These are phyloP conservation scores for Pythium coloratum DNA, from an alignment of 352 stramenopile species.

Conservation along the genomic window DNA sequence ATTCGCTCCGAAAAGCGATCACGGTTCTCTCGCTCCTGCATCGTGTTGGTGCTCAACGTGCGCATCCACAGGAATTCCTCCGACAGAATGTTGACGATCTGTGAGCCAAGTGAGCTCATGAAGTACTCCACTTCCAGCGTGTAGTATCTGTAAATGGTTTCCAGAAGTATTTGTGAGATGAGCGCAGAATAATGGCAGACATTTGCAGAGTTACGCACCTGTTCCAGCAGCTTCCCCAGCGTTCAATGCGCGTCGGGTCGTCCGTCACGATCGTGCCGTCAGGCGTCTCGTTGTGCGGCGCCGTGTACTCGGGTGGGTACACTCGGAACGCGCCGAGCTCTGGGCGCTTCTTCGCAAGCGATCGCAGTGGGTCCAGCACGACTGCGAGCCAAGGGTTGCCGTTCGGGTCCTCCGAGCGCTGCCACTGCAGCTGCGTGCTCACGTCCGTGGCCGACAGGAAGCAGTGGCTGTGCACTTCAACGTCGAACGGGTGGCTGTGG, in stretches of 20 bases:
- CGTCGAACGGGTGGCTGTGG: slow-evolving; percentile 99
- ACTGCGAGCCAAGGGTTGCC: slow-evolving; percentile 97
- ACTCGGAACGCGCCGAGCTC: slow-evolving; percentile 98
- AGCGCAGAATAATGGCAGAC: not conserved
- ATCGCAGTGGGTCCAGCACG: slow-evolving; percentile 97
- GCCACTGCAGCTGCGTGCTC: slow-evolving; percentile 97
- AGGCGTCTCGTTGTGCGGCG: slow-evolving; percentile 92
- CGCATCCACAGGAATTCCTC: slow-evolving; percentile 94
- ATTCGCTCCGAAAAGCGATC: slow-evolving; percentile 91
- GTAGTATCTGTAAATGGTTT: slow-evolving; percentile 79
- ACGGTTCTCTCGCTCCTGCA: slow-evolving; percentile 88
- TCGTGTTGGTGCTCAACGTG: slow-evolving; percentile 88
- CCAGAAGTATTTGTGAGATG: not conserved
- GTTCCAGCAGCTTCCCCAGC: slow-evolving; percentile 96
- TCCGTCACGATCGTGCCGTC: slow-evolving; percentile 94
- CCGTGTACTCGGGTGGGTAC: slow-evolving; percentile 96
- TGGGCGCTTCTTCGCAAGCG: slow-evolving; percentile 90
- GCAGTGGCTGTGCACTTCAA: slow-evolving; percentile 95
- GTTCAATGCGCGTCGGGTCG: slow-evolving; percentile 92
- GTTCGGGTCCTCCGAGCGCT: slow-evolving; percentile 95
- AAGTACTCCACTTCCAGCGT: slow-evolving; percentile 96
- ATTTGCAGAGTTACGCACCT: slow-evolving; percentile 34
- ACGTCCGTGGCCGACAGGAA: slow-evolving; percentile 98
- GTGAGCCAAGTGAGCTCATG: slow-evolving; percentile 91
- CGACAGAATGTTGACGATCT: slow-evolving; percentile 92